These are phyloP conservation scores for Claviceps sp. DNA, from an alignment of 2,329 filamentous ascomycete genomes.

Conservation along the genomic window DNA sequence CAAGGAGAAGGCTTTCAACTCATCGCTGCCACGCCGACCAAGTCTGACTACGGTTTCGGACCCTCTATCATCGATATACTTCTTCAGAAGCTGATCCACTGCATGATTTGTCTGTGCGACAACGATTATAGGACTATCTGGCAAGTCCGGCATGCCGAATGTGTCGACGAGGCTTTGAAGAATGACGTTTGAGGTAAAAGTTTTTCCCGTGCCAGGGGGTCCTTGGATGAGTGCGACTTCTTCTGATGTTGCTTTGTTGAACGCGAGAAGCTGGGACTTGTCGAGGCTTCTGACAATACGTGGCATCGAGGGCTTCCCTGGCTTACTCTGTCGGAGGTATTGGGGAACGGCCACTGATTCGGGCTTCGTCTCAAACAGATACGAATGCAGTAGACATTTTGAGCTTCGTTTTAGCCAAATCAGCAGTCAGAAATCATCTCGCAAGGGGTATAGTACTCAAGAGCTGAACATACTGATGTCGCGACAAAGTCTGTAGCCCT, in stretches of 20 bases:
- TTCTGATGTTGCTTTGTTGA: conserved; percentile 57
- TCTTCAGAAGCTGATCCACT: conserved; percentile 63
- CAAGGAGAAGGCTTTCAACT: conserved; percentile 53
- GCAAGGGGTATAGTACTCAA: neutral
- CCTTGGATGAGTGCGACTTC: conserved; percentile 70
- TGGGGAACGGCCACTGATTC: conserved; percentile 12
- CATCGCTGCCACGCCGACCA: conserved; percentile 55
- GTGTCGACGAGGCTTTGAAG: conserved; percentile 37
- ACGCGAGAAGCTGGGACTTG: conserved; percentile 53
- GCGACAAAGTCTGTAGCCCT: conserved; percentile 50
- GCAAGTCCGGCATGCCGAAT: conserved; percentile 15
- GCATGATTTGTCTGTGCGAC: conserved; percentile 87
- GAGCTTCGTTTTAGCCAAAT: neutral
- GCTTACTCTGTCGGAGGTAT: conserved; percentile 14
- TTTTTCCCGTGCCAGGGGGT: conserved; percentile 65
- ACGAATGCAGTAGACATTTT: conserved; percentile 47
- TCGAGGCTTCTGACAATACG: conserved; percentile 40
- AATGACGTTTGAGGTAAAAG: conserved; percentile 62
- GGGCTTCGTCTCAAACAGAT: conserved; percentile 38
- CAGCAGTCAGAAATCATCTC: neutral
- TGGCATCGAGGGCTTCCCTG: conserved; percentile 1
- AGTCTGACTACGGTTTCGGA: conserved; percentile 40
- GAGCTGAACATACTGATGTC: conserved; percentile 36
- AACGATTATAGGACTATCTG: conserved; percentile 50
- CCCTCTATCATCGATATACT: conserved; percentile 37